These are phyloP conservation scores for Mycena olivaceomarginata DNA, from an alignment of 768 basidiomycete species.

Conservation along the genomic window DNA sequence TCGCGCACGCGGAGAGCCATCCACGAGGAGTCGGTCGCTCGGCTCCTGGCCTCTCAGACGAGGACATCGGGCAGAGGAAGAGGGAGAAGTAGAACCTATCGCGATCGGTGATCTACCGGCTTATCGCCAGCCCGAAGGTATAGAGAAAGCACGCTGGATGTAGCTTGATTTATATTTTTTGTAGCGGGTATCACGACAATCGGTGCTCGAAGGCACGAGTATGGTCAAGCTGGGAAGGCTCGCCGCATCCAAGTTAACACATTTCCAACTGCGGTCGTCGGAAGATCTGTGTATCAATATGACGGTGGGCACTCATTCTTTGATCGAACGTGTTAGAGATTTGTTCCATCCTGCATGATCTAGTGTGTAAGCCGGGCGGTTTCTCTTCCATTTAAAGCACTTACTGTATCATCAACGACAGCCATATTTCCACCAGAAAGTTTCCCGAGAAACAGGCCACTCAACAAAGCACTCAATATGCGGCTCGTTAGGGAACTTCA, in stretches of 20 bases:
- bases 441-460: conserved; percentile 60
- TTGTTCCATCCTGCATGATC: not conserved
- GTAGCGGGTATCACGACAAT: conserved; percentile 61
- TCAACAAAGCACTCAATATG: conserved; percentile 68
- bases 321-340: not conserved
- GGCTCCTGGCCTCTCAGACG: not conserved
- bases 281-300: conserved; percentile 80
- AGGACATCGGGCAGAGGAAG: not conserved
- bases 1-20: not conserved
- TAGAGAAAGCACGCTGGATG: not conserved
- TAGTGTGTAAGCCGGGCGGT: conserved; percentile 15
- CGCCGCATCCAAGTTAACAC: conserved; percentile 66
- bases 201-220: conserved; percentile 78
- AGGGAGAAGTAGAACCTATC: not conserved
- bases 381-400: not conserved
- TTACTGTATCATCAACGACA: not conserved
- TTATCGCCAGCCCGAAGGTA: not conserved
- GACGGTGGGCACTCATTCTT: conserved; percentile 67
- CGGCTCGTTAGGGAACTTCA: conserved; percentile 70
- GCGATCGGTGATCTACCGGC: not conserved
- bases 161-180: not conserved
- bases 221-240: conserved; percentile 68
- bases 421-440: conserved; percentile 64
- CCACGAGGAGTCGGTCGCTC: not conserved
- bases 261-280: conserved; percentile 68